phyloP scores from a whole-genome alignment of 495 filamentous ascomycete genomes.

The Penicillium lividum region DNA sequence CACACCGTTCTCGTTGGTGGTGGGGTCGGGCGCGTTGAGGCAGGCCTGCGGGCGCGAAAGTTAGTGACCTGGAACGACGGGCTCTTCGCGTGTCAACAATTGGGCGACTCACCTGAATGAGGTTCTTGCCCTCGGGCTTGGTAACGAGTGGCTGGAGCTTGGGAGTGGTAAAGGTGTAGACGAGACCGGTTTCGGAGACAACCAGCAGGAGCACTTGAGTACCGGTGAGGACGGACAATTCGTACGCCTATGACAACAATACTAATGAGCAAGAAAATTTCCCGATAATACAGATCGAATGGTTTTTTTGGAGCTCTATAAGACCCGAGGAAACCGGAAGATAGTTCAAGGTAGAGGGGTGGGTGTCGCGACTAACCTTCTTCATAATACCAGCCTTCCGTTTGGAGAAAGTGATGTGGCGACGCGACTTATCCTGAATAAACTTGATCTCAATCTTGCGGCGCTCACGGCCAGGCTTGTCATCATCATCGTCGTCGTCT shows the following conservation, averaged over 20 bases:
- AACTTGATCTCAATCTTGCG: constrained; percentile 99
- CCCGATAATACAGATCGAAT: not conserved
- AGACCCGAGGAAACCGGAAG: not conserved
- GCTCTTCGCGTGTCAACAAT: not conserved
- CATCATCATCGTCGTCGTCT: constrained; percentile 98
- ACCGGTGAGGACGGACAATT: constrained; percentile 94
- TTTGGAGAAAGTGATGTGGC: constrained; percentile 99
- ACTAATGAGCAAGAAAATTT: not conserved
- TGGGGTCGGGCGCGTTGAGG: constrained; percentile 94
- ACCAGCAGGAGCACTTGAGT: constrained; percentile 97
- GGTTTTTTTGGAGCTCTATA: not conserved
- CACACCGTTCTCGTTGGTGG: constrained; percentile 87
- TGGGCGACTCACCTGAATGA: constrained; percentile 79
- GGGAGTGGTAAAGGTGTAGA: constrained; percentile 99
- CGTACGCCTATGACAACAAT: constrained; percentile 71
- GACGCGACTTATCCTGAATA: constrained; percentile 99
- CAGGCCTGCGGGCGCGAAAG: constrained; percentile 65
- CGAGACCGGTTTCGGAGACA: constrained; percentile 96
- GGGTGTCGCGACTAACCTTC: constrained; percentile 69
- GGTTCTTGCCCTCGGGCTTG: constrained; percentile 98
- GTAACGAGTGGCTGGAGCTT: constrained; percentile 99
- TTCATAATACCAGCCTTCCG: constrained; percentile 99
- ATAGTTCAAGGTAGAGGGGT: constrained; percentile 1
- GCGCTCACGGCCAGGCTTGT: constrained; percentile 96
- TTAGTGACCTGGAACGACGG: not conserved